A percentile compares a stretch with the other conserved stretches of the same genome.
These are phyloP conservation scores for Euptelea pleiosperma DNA, from an alignment of 164 flowering plant genomes.

Conservation along the genomic window DNA sequence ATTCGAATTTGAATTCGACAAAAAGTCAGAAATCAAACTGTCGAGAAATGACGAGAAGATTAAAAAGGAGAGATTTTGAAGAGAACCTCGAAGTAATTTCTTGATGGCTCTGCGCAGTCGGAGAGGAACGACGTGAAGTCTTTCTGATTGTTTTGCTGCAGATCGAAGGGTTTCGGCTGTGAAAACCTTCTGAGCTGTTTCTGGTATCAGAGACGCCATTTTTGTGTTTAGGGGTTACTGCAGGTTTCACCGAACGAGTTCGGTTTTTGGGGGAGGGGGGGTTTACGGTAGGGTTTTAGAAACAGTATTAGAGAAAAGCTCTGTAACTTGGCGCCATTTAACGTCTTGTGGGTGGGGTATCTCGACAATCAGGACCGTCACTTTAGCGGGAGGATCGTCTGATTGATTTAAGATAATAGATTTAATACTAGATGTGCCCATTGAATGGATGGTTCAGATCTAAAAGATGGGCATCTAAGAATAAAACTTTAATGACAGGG, in stretches of 20 bases:
- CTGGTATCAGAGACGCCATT: conserved; percentile 58
- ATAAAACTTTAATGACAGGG: no score
- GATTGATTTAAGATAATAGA: no score
- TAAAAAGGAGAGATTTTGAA: neutral
- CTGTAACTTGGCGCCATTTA: neutral
- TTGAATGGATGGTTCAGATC: no score
- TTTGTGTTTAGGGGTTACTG: neutral
- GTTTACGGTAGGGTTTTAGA: neutral
- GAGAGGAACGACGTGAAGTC: conserved; percentile 58
- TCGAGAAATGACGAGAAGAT: neutral
- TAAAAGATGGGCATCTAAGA: no score
- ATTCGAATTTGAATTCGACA: neutral
- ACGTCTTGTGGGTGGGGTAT: neutral
- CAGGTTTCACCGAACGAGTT: neutral
- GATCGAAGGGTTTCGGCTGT: conserved; percentile 66
- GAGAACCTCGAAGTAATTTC: conserved; percentile 58
- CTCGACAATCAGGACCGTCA: no score
- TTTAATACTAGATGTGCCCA: no score
- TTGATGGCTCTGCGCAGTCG: conserved; percentile 89
- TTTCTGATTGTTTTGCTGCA: conserved; percentile 72
- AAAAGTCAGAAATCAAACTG: neutral
- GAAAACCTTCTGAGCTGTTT: conserved; percentile 52
- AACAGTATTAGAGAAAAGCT: neutral
- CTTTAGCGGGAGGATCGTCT: no score
- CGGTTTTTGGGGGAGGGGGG: neutral